phyloP scores from a whole-genome alignment of 1,284 basidiomycete species.

The Heterobasidion occidentale region DNA sequence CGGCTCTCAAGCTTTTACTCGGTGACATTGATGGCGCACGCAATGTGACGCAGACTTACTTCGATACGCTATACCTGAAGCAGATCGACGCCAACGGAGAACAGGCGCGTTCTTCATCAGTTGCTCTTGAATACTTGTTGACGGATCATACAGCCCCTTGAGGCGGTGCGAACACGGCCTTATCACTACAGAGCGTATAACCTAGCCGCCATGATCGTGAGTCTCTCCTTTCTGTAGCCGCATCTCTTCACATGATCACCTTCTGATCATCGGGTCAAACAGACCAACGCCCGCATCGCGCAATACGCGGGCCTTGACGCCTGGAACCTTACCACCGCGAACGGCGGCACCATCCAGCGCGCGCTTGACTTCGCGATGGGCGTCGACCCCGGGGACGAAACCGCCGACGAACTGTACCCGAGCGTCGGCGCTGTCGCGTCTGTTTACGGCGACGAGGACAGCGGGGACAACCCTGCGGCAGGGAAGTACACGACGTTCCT shows the following conservation, averaged over 20 bases:
- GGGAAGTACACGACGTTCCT: slow-evolving; percentile 42
- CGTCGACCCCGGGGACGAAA: slow-evolving; percentile 28
- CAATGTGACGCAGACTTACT: slow-evolving; percentile 25
- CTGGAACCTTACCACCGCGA: slow-evolving; percentile 40
- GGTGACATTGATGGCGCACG: slow-evolving; percentile 27
- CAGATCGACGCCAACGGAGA: slow-evolving; percentile 33
- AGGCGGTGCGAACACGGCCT: slow-evolving; percentile 43
- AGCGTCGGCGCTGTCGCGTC: slow-evolving; percentile 44
- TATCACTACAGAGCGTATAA: slow-evolving; percentile 60
- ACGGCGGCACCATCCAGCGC: slow-evolving; percentile 45
- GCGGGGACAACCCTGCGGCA: too few species aligned
- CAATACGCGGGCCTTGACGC: slow-evolving; percentile 32
- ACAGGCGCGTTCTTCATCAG: slow-evolving; percentile 17
- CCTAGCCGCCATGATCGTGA: slow-evolving; percentile 17
- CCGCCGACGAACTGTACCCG: slow-evolving; percentile 35
- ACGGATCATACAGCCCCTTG: background rate
- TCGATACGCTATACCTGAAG: slow-evolving; percentile 23
- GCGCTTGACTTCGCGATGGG: slow-evolving; percentile 52
- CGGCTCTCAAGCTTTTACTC: slow-evolving; percentile 27
- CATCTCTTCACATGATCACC: background rate
- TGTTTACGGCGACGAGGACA: slow-evolving; percentile 42
- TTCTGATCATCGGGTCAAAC: background rate
- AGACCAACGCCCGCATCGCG: slow-evolving; percentile 51
- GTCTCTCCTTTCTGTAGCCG: background rate
- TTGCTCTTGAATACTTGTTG: background rate